These are phyloP conservation scores for Akanthomyces lecanii DNA, from an alignment of 2,329 filamentous ascomycete species.

Conservation along the genomic window DNA sequence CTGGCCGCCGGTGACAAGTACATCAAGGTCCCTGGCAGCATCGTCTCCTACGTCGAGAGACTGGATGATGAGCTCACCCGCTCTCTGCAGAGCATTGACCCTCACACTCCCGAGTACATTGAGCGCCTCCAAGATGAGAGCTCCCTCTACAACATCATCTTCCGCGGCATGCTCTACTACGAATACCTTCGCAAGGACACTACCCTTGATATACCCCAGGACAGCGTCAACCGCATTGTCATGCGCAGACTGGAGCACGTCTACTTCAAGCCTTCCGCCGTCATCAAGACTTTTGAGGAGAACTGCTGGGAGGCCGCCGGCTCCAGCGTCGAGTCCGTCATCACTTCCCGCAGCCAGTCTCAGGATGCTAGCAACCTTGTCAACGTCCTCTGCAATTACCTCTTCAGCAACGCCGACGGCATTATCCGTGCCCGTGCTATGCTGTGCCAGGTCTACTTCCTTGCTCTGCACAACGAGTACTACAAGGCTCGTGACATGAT, in stretches of 20 bases:
- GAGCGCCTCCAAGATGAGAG: constrained; percentile 90
- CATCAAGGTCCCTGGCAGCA: constrained; percentile 87
- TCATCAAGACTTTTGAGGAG: constrained; percentile 90
- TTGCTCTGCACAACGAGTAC: constrained; percentile 95
- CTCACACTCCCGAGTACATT: constrained; percentile 97
- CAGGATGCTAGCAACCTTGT: constrained; percentile 72
- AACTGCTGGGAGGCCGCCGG: constrained; percentile 85
- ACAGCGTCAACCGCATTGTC: constrained; percentile 85
- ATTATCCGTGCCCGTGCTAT: constrained; percentile 95
- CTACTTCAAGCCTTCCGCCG: constrained; percentile 97
- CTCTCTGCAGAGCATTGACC: constrained; percentile 96
- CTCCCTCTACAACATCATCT: constrained; percentile 84
- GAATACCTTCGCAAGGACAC: constrained; percentile 71
- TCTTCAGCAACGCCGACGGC: constrained; percentile 90
- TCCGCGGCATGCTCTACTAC: constrained; percentile 83
- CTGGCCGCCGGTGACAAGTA: constrained; percentile 70
- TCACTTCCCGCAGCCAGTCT: constrained; percentile 68
- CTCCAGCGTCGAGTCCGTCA: constrained; percentile 64
- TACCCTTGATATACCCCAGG: constrained; percentile 71
- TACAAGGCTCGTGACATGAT: constrained; percentile 98
- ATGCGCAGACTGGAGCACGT: constrained; percentile 95
- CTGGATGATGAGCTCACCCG: constrained; percentile 95
- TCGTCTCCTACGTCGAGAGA: constrained; percentile 91
- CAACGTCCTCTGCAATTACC: constrained; percentile 85
- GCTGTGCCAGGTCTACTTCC: constrained; percentile 98